Base-by-base conservation (phyloP, 768 basidiomycete species). In the Lentinula edodes region DNA sequence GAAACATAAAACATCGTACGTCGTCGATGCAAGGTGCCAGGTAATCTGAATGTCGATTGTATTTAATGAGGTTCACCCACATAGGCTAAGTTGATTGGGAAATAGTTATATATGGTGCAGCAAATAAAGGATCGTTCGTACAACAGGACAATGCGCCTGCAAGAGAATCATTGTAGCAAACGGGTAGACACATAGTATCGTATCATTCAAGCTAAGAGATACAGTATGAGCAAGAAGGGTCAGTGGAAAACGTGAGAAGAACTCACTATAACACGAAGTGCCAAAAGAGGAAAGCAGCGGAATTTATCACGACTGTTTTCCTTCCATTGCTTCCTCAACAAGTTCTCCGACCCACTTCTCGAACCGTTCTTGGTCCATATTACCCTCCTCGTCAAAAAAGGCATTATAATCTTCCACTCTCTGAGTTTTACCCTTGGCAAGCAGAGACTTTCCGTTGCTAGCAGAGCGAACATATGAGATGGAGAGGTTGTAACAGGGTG, bases 321-420 rank as follows among this genome's bases (percentile, higher is more conserved):
- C 84, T 71, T 88, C 87, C 87, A 91, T 91, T 8, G 80, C 83
- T 38, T 78, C 74, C 67, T 89, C 88, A 32, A 93, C 90, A 34
- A 89, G 74, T 58, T 80, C 83, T 4, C 85, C 86, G 3, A 94
- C 83, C 92, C 93, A 95, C 36, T 74, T 76, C 72, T 90, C 90
- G 62, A 96, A 90, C 32, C 70, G 74, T 16, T 82, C 86, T 69
- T 90, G 86, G 67, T 91, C 87, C 80, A 98, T 84, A 35, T 78
- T 83, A 2, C 95, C 95, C 28, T 84, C 76, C 51, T 83, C 87
- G 65, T 95, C 91, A 68, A 96, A 94, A 73, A 96, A 92, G 13
- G 80, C 79, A 36, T 85, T 85, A 72, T 88, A 90, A 18, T 79
- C 76, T 46, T 80, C 79, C 15, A 78, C 77, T 7, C 82, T 82